These are phyloP conservation scores for Cercospora nicotianae DNA, from an alignment of 2,329 filamentous ascomycete genomes.

Conservation along the genomic window DNA sequence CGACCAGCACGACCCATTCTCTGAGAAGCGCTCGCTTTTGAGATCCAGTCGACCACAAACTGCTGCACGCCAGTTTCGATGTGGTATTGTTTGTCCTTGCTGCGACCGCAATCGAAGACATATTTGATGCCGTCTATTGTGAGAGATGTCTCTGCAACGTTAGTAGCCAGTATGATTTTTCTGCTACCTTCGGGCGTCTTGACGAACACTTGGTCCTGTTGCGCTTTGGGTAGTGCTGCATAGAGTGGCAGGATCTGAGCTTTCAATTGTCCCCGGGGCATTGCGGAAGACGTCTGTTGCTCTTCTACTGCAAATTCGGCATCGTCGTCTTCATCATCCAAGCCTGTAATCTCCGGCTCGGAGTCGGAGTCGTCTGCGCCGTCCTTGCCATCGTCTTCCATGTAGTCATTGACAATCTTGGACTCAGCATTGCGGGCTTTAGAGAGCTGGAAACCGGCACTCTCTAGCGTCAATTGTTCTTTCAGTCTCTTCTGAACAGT, in stretches of 20 bases:
- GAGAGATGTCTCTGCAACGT: slow-evolving; percentile 94
- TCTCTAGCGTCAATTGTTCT: slow-evolving; percentile 60
- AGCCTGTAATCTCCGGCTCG: slow-evolving; percentile 61
- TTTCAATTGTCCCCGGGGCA: slow-evolving; percentile 56
- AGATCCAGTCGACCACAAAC: slow-evolving; percentile 95
- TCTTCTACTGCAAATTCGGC: slow-evolving; percentile 54
- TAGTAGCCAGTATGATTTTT: slow-evolving; percentile 87
- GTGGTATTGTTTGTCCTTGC: slow-evolving; percentile 90
- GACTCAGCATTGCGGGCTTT: neutral
- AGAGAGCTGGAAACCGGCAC: slow-evolving; percentile 36
- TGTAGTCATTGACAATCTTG: slow-evolving; percentile 33
- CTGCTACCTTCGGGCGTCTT: slow-evolving; percentile 75
- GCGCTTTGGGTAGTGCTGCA: slow-evolving; percentile 83
- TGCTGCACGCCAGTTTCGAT: slow-evolving; percentile 87
- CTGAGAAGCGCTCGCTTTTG: slow-evolving; percentile 92
- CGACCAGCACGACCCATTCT: slow-evolving; percentile 90
- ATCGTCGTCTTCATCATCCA: slow-evolving; percentile 57
- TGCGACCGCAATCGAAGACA: slow-evolving; percentile 90
- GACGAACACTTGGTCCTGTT: slow-evolving; percentile 90
- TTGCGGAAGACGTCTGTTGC: slow-evolving; percentile 43
- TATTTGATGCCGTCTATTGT: slow-evolving; percentile 95
- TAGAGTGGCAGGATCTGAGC: slow-evolving; percentile 93
- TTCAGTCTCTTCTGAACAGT: slow-evolving; percentile 78
- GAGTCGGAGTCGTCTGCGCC: slow-evolving; percentile 55
- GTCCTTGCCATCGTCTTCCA: slow-evolving; percentile 41